Conservation (phyloP, 495 filamentous ascomycete species). For the Daldinia caldariorum region DNA sequence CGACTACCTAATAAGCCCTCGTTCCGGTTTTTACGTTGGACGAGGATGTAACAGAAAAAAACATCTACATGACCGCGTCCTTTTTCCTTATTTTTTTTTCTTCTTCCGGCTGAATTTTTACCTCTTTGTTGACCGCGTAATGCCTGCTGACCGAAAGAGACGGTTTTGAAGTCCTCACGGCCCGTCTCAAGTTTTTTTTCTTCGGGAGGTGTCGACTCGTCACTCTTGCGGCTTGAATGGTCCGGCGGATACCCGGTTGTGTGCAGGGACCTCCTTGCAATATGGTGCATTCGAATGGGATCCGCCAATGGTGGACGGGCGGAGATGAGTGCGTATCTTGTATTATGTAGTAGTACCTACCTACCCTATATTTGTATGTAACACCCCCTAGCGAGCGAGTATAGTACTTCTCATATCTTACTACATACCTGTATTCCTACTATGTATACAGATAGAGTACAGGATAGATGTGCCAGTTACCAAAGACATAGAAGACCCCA, state of each 20-base stretch:
- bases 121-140: constrained; percentile 11
- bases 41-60: neutral
- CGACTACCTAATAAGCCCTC: constrained; percentile 7
- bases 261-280: constrained; percentile 36
- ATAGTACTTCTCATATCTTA: constrained; percentile 9
- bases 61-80: neutral
- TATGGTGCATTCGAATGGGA: constrained; percentile 11
- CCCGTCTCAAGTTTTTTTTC: constrained; percentile 31
- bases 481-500: neutral
- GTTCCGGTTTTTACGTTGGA: constrained; percentile 14
- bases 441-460: constrained; percentile 26
- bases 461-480: neutral
- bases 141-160: constrained; percentile 32
- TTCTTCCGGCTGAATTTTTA: neutral
- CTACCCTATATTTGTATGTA: constrained; percentile 13
- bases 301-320: constrained; percentile 25
- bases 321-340: constrained; percentile 10
- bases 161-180: constrained; percentile 43
- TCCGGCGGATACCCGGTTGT: constrained; percentile 38
- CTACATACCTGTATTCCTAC: too few relatives aligned
- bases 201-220: constrained; percentile 25
- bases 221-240: constrained; percentile 37
- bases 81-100: neutral
- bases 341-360: too few relatives aligned
- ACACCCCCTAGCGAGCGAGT: constrained; percentile 19